Evolutionary conservation across 2,329 filamentous ascomycete species (phyloP), one percentile per base, ranked within the genome.

Genomic region (Diaporthe sp.): DNA sequence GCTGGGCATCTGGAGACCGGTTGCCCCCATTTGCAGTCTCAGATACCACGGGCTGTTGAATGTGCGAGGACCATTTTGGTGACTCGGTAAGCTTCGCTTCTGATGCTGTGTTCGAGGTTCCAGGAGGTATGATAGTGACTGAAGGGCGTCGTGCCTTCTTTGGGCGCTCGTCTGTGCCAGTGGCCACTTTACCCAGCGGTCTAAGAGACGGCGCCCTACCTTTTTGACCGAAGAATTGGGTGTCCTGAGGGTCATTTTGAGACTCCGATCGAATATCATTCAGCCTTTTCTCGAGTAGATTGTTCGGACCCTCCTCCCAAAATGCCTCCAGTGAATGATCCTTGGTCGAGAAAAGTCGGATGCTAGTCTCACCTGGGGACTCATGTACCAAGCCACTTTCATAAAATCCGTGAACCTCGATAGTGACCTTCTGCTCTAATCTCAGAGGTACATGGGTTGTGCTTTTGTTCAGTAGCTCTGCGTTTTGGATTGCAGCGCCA

Each of bases 371-470:
- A 6, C 44, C 10, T 0, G 42, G 28, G 15, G 28, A 44, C 2
- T 37, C 42, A 20, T 72, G 25, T 72, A 71, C 77, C 86, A 83
- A 31, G 85, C 85, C 67, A 88, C 90, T 88, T 67, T 90, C 88
- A 71, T 90, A 92, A 78, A 91, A 92, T 0, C 89, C 90, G 60
- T 87, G 86, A 10, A 88, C 79, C 76, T 92, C 90, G 3, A 92
- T 84, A 57, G 86, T 87, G 25, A 90, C 88, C 68, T 87, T 86
- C 44, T 86, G 83, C 49, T 88, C 85, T 3, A 91, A 83, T 39
- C 84, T 82, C 22, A 91, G 74, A 0, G 85, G 83, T 67, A 85
- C 86, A 58, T 87, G 86, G 0, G 80, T 78, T n/a, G 80, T 58
- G 75, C 80, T 78, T 1, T 77, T 47, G 68, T 80, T 83, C 7